Percentiles rank a stretch among this genome's conserved stretches.
Conservation (phyloP, 2,329 filamentous ascomycete species). For the Trichoderma guizhouense region DNA sequence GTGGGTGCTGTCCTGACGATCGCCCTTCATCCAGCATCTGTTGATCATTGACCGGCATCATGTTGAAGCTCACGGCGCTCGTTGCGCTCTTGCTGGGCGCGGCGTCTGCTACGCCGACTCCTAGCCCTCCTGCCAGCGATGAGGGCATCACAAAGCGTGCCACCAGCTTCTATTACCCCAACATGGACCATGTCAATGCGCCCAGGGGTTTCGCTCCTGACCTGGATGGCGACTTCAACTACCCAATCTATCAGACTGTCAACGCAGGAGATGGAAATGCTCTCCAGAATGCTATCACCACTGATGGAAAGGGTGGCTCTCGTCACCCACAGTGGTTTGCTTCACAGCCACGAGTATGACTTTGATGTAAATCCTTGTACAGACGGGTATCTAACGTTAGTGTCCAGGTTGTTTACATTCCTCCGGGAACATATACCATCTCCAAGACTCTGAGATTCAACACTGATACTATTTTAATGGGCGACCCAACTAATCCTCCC, state of each 20-base stretch:
- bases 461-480: conserved; percentile 45
- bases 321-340: conserved; percentile 40
- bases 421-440: conserved; percentile 41
- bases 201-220: conserved; percentile 40
- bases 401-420: conserved; percentile 38
- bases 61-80: conserved; percentile 21
- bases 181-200: conserved; percentile 38
- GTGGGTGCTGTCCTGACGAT: not conserved
- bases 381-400: not conserved
- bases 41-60: conserved; percentile 13
- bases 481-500: conserved; percentile 43
- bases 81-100: conserved; percentile 21
- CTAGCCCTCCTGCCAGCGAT: conserved; percentile 4
- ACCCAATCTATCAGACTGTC: conserved; percentile 39
- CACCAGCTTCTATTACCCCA: conserved; percentile 41
- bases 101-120: conserved; percentile 21
- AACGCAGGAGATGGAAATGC: conserved; percentile 35
- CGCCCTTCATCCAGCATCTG: not conserved
- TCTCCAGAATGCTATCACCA: conserved; percentile 41
- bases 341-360: conserved; percentile 38
- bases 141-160: conserved; percentile 20
- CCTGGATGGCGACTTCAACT: conserved; percentile 36
- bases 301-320: conserved; percentile 29
- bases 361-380: not conserved
- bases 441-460: conserved; percentile 39